A percentile compares a stretch with the other conserved stretches of the same genome.
These are phyloP conservation scores for Pulveroboletus frians DNA, from an alignment of 768 basidiomycete genomes.

Conservation along the genomic window DNA sequence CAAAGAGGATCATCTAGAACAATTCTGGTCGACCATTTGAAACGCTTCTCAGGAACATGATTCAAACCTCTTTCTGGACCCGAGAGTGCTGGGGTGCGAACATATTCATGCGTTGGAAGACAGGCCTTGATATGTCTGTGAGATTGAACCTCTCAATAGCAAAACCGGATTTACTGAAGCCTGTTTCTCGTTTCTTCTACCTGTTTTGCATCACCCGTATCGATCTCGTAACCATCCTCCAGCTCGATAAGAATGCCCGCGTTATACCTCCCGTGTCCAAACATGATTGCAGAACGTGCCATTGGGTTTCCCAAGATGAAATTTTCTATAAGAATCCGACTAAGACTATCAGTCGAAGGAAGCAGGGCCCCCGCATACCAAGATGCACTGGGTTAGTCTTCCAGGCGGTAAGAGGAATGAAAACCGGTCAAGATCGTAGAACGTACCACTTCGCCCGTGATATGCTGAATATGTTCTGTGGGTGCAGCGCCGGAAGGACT, in stretches of 20 bases:
- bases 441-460: conserved; percentile 19
- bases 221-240: conserved; percentile 5
- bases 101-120: conserved; percentile 17
- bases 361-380: conserved; percentile 6
- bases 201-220: conserved; percentile 5
- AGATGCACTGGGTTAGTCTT: conserved; percentile 16
- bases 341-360: not conserved
- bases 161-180: conserved; percentile 8
- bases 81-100: conserved; percentile 21
- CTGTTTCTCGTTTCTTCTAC: conserved; percentile 11
- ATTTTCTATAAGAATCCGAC: conserved; percentile 3
- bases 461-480: conserved; percentile 6
- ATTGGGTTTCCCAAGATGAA: conserved; percentile 13
- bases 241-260: conserved; percentile 17
- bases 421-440: not conserved
- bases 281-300: conserved; percentile 17
- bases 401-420: not conserved
- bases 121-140: conserved; percentile 4
- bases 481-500: not conserved
- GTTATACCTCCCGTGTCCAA: conserved; percentile 19
- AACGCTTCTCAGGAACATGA: not conserved
- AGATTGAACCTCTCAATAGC: not conserved
- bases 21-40: not conserved
- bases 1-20: conserved; percentile 15
- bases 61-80: conserved; percentile 18